A percentile compares a stretch with the other conserved stretches of the same genome.
Evolutionary conservation across 495 filamentous ascomycete genomes (phyloP).

Genomic region (Margaritispora aquatica): DNA sequence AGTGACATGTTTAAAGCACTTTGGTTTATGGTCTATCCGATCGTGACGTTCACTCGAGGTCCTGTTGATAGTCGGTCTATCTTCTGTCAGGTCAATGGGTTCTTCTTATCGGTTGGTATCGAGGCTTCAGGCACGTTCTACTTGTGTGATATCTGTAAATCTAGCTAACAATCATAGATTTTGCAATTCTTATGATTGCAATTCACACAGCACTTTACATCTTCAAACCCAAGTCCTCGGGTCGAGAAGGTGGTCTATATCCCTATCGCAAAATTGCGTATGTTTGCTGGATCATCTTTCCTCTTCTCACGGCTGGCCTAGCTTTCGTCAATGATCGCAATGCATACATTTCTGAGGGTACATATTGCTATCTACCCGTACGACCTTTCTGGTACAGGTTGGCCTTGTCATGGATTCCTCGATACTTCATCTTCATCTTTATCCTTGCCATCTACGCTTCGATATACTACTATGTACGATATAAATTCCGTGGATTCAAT

Average conservation of each 20-base stretch:
- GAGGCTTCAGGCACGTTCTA: conserved; percentile 52
- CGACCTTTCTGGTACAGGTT: conserved; percentile 58
- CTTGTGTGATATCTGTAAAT: not conserved
- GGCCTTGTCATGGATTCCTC: conserved; percentile 62
- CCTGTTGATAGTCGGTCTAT: conserved; percentile 39
- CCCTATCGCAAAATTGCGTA: conserved; percentile 54
- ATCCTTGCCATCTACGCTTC: conserved; percentile 56
- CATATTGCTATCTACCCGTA: conserved; percentile 61
- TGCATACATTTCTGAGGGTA: conserved; percentile 53
- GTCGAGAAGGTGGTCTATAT: conserved; percentile 56
- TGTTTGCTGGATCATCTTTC: conserved; percentile 45
- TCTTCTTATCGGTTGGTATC: conserved; percentile 54
- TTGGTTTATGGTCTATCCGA: conserved; percentile 58
- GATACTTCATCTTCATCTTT: conserved; percentile 58
- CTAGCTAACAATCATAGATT: conserved; percentile 39
- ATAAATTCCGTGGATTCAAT: conserved; percentile 22
- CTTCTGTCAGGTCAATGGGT: conserved; percentile 65
- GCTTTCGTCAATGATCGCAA: conserved; percentile 52
- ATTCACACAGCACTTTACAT: conserved; percentile 65
- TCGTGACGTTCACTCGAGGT: conserved; percentile 39
- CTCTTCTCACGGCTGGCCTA: conserved; percentile 50
- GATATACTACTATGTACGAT: conserved; percentile 59
- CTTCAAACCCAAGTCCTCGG: conserved; percentile 42
- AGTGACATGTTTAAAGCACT: conserved; percentile 62
- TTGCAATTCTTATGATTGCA: conserved; percentile 63